Evolutionary conservation across 495 filamentous ascomycete genomes (phyloP), one percentile per base, ranked within the genome.

Genomic region (Penicillium ochrochloron): DNA sequence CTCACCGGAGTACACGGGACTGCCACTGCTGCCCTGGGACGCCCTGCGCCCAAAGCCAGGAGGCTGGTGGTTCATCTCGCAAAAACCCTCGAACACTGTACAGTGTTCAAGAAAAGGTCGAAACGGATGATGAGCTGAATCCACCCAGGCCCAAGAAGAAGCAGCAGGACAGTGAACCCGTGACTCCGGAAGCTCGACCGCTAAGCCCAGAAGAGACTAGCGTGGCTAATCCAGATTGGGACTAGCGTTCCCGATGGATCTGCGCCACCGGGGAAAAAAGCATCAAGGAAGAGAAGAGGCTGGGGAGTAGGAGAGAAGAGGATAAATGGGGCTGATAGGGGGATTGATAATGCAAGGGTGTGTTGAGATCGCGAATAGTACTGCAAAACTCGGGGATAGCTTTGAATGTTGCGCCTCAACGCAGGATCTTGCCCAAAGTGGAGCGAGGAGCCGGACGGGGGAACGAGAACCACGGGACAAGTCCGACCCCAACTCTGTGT

Each of bases 181-280:
- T 80, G 77, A 80, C 77, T 77, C 73, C 74, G 73, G 76, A 68
- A 77, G 75, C 72, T 76, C 66, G 58, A 61, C 60, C 66, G 70
- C 76, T 78, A 79, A 63, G 51, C 77, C 70, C 14, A 46, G 57
- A 65, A 17, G 11, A 57, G 70, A 44, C 68, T 63, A 56, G 73
- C 56, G 60, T 61, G 57, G 48, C 75, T 74, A 74, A 31, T 10
- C 60, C 65, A 15, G 11, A 60, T 52, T 17, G 17, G 64, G 71
- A 51, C 67, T 79, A 80, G 77, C 71, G 75, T 54, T 77, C 77
- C 77, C 77, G 77, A 76, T 67, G 72, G 77, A 78, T 78, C 76
- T 65, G 66, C 71, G 76, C 72, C 70, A 74, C 70, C 64, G 68
- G 70, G 70, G 70, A 73, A 65, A 65, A 62, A 56, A 55, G 63